Evolutionary conservation across 345 rosid genomes (phyloP).

Genomic region (Syzygium jambos): DNA sequence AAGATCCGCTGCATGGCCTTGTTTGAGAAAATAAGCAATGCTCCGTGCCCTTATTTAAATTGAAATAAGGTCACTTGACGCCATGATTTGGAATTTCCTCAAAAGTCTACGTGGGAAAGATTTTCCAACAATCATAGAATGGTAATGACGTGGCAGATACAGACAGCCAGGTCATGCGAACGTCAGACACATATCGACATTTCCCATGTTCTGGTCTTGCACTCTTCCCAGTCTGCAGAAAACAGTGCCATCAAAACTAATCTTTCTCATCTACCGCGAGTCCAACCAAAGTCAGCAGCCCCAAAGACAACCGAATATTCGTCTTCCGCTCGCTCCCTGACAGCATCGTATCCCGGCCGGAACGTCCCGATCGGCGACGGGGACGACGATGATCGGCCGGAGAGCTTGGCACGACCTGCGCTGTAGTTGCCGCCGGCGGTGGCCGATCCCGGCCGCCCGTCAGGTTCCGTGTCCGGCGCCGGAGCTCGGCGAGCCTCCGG

Average conservation of each 20-base stretch:
- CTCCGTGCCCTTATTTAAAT: too few species aligned
- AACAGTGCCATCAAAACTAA: not conserved
- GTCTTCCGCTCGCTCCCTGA: not conserved
- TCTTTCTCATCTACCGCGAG: not conserved
- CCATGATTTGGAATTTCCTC: too few species aligned
- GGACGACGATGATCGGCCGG: conserved; percentile 18
- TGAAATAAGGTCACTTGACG: too few species aligned
- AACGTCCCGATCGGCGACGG: not conserved
- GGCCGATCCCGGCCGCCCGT: conserved; percentile 2
- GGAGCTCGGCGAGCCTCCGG: not conserved
- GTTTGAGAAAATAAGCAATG: too few species aligned
- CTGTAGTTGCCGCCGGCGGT: conserved; percentile 3
- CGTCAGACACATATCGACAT: not conserved
- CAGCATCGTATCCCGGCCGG: not conserved
- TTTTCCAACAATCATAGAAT: not conserved
- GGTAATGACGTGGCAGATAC: not conserved
- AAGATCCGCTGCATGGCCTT: accelerated
- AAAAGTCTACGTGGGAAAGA: too few species aligned
- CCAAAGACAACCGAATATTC: not conserved
- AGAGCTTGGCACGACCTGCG: conserved; percentile 16
- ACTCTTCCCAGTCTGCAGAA: not conserved
- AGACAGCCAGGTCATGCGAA: not conserved
- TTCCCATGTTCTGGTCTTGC: not conserved
- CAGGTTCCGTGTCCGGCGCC: not conserved
- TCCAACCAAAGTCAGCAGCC: not conserved